These are phyloP conservation scores for Pseudoturritis turrita DNA, from an alignment of 345 rosid species.

Conservation along the genomic window DNA sequence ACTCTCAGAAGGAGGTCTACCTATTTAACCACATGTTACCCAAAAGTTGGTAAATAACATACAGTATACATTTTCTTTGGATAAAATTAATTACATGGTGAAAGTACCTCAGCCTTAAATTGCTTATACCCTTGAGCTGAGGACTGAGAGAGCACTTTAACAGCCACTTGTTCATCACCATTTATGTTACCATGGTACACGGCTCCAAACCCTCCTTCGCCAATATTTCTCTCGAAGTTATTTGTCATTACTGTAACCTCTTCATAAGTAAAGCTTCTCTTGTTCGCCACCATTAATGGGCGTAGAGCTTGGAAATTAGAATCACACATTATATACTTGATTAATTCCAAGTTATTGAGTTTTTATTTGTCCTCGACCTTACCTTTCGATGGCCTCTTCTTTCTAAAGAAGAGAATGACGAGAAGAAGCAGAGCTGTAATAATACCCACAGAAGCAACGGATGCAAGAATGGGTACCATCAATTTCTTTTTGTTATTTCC, in stretches of 20 bases:
- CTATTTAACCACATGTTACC: background rate
- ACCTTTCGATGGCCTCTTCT: background rate
- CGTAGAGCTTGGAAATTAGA: background rate
- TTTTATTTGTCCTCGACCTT: background rate
- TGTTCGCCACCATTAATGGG: background rate
- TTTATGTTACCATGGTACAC: constrained; percentile 38
- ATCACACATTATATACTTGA: background rate
- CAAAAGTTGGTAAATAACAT: background rate
- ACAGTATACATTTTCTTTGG: too few species aligned
- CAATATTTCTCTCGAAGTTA: constrained; percentile 32
- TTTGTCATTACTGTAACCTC: constrained; percentile 33
- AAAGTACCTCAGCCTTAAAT: constrained; percentile 30
- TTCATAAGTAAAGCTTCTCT: background rate
- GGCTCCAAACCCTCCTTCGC: constrained; percentile 49
- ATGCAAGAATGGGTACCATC: background rate
- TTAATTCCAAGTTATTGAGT: background rate
- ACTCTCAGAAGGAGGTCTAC: too few species aligned
- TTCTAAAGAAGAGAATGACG: background rate
- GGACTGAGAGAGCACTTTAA: constrained; percentile 22
- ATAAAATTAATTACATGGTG: background rate
- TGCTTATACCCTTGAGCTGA: constrained; percentile 27
- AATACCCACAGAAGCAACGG: background rate
- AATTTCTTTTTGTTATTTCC: background rate
- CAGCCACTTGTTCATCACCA: constrained; percentile 16
- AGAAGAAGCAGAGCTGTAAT: background rate